Base-by-base conservation (phyloP, 352 stramenopile species). In the Pythium folliculosum region DNA sequence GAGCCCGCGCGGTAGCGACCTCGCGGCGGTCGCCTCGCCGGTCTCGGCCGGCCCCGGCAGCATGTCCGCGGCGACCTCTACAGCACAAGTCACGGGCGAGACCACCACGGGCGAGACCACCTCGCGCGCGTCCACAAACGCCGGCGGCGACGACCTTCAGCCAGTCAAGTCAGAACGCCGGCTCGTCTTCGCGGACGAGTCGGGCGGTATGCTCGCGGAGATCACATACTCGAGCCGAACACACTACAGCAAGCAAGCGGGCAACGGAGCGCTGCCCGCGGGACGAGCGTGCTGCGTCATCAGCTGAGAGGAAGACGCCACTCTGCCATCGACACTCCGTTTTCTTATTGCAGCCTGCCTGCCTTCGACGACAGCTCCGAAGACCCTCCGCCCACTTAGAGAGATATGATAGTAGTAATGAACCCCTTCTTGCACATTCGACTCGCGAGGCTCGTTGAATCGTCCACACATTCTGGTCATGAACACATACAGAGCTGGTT, bases 211-310 rank as follows among this genome's bases (percentile, higher is more conserved):
- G 21, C 63, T 91, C 10, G 74, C 80, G 14, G 82, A 91, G 60
- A 82, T 90, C 53, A 91, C 51, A 38, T 92, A 89, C 60, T 92
- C 84, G 13, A 86, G 78, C 67, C 69, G 82, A 65, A 91, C 81
- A 54, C 85, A 93, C 55, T 93, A 93, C 73, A 91, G 83, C 75
- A 93, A 93, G 51, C 83, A 91, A 60, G 60, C 71, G n/a, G 62
- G 70, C 14, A 69, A 71, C 1, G 70, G 81, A 9, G 38, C 63
- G 0, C 55, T 87, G 6, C 65, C 73, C 35, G 75, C 69, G 6
- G 59, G 62, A 3, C 73, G 73, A 37, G 75, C 50, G 5, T 88
- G 80, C 59, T 88, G 80, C 55, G 60, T 73, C 37, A 83, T 88
- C 63, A 83, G 76, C 67, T 88, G 56, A 55, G 45, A 52, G 13